Evolutionary conservation across 805 yeast species (phyloP), one percentile per base, ranked within the genome.

Genomic region (Candida qinlingensis): DNA sequence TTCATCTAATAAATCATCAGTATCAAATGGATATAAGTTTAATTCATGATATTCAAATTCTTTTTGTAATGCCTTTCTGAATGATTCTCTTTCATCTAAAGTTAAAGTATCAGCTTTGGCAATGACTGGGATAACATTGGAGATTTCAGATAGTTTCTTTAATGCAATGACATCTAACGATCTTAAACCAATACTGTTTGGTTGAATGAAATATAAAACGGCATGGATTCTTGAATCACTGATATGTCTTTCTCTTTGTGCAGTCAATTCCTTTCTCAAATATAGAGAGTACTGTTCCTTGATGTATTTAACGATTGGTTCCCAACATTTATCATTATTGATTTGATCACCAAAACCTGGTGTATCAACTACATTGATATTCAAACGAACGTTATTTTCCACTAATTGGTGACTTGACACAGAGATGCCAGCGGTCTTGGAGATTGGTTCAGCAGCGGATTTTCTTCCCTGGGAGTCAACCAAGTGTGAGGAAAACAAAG

Each of bases 301-400:
- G 65, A 91, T 88, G 70, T 90, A 91, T 69, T 88, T 89, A 55
- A 91, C 84, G 54, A 91, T 83, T 46, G 97, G 97, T 60, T 91
- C 98, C 97, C 97, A 92, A 69, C 96, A 90, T 69, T 85, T 87
- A 61, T 87, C 95, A 69, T 91, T 91, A 72, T 90, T 87, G 57
- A 94, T 86, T 70, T 87, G 96, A 74, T 94, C 99, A 37, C 97
- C 98, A 73, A 89, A 94, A 12, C 98, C 98, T 25, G 98, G 98
- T 4, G 99, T 94, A 66, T 94, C 99, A 63, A 94, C 87, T 48
- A 94, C 82, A 60, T 89, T 91, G 54, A 94, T 72, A 60, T 85
- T 85, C 65, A 94, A 79, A 53, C 83, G 81, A 49, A 94, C 98
- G 55, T 86, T 87, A 66, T 89, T 90, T 69, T 94, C 99, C 49